phyloP scores from a whole-genome alignment of 768 basidiomycete species.

The Xerocomellus chrysenteron region DNA sequence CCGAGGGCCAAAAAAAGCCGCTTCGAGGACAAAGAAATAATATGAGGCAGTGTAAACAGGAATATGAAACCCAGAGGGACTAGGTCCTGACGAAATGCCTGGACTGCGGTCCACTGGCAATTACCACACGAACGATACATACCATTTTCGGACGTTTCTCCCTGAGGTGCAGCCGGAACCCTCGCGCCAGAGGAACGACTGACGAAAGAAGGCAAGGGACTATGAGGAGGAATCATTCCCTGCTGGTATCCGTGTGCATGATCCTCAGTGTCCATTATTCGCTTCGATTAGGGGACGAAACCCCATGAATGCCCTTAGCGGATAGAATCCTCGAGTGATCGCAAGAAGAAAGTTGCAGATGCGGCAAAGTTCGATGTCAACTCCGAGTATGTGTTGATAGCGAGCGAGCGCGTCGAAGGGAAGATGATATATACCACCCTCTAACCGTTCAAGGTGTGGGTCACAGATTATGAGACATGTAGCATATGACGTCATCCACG shows the following conservation, averaged over 20 bases:
- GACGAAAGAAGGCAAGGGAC: background rate
- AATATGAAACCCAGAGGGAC: background rate
- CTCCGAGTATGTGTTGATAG: background rate
- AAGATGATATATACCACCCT: background rate
- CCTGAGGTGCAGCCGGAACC: background rate
- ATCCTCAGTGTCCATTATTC: slow-evolving; percentile 2
- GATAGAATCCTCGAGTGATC: background rate
- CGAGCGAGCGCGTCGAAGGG: background rate
- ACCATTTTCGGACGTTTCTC: slow-evolving; percentile 13
- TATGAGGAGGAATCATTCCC: background rate
- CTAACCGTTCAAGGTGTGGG: background rate
- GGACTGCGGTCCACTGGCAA: background rate
- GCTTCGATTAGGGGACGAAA: background rate
- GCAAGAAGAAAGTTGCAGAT: background rate
- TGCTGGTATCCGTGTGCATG: background rate
- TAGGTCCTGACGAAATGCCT: background rate
- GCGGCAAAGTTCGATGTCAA: background rate
- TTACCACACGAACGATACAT: slow-evolving; percentile 17
- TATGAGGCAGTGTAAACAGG: background rate
- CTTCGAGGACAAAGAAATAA: background rate
- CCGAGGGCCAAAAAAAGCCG: background rate
- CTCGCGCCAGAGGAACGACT: background rate
- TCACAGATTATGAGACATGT: too few relatives aligned
- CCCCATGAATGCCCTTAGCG: background rate
- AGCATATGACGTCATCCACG: background rate